Base-by-base conservation (phyloP, 306 rosid genomes). In the Fragaria vesca region DNA sequence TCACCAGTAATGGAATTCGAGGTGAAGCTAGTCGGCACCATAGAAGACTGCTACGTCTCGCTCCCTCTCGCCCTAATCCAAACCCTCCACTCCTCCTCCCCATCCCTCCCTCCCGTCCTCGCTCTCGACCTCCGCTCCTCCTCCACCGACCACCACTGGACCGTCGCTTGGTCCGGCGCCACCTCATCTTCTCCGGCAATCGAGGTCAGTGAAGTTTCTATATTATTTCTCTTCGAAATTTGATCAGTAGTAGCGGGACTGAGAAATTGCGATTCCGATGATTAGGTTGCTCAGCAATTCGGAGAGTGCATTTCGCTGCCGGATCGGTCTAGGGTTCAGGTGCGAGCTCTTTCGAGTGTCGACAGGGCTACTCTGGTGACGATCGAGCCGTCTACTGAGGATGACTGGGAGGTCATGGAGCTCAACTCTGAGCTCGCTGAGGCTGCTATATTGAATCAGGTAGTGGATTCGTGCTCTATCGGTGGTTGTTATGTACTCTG, bases 321-420 rank as follows among this genome's bases (percentile, higher is more conserved):
- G 20, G 88, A 87, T 78, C 85, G 72, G 40, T 54, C 84, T 26
- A 61, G 17, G 26, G 97, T 94, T 81, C 85, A 87, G 74, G 97
- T 94, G 30, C 90, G 86, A 72, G 97, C 80, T 40, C 81, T 86
- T 76, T 76, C 86, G n/a, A 86, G 77, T 67, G 92, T 90, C 30
- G 82, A 88, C 1, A 88, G 88, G 72, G 97, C 98, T 69, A 86
- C 92, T 79, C 74, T 81, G 12, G 88, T 94, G 21, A 80, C 90
- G 2, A 80, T 94, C 8, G 97, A 92, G 74, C 98, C 98, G 5
- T 70, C 79, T 48, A 84, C 89, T 1, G 98, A 92, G 81, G 98
- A 94, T 82, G 98, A 94, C 60, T 94, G 98, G 98, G 98, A 94
- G 76, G 92, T 94, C 48, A 51, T 94, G 87, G 98, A 92, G 86